A percentile compares a stretch with the other conserved stretches of the same genome.
Evolutionary conservation across 2,329 filamentous ascomycete species (phyloP).

Genomic region (Bipolaris oryzae): DNA sequence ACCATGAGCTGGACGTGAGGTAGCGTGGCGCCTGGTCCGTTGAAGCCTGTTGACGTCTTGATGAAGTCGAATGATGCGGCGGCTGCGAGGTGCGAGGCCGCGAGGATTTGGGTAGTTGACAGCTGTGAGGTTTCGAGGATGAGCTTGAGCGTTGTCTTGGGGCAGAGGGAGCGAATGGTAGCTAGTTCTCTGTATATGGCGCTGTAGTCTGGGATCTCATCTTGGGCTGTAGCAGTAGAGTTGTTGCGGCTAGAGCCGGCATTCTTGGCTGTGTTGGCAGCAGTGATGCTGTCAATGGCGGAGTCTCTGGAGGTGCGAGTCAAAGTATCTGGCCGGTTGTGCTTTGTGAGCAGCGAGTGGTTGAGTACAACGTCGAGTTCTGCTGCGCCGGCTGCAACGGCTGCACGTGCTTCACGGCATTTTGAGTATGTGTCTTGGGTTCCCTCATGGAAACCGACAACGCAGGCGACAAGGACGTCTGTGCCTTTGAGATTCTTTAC

Average conservation of each 20-base stretch:
- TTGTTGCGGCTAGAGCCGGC: conserved; percentile 15
- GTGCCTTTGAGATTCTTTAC: conserved; percentile 56
- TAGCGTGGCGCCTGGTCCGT: conserved; percentile 59
- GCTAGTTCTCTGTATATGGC: conserved; percentile 60
- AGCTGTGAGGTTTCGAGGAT: conserved; percentile 66
- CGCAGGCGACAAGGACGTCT: conserved; percentile 60
- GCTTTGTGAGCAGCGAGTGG: conserved; percentile 53
- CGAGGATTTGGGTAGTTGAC: conserved; percentile 56
- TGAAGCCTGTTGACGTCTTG: conserved; percentile 66
- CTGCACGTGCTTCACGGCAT: conserved; percentile 57
- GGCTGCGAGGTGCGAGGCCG: conserved; percentile 58
- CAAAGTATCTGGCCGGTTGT: conserved; percentile 24
- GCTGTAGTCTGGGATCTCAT: conserved; percentile 51
- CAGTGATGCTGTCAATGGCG: conserved; percentile 43
- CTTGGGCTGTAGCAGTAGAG: conserved; percentile 18
- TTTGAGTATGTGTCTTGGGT: conserved; percentile 60
- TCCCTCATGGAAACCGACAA: conserved; percentile 66
- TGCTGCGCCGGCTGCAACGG: conserved; percentile 57
- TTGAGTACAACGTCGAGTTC: conserved; percentile 68
- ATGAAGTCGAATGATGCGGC: conserved; percentile 63
- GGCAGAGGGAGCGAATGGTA: conserved; percentile 57
- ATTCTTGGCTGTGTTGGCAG: conserved; percentile 41
- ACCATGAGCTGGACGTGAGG: conserved; percentile 63
- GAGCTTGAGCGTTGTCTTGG: conserved; percentile 57
- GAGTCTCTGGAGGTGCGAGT: conserved; percentile 28